Conservation (phyloP, 306 rosid genomes). For the Vicia faba region DNA sequence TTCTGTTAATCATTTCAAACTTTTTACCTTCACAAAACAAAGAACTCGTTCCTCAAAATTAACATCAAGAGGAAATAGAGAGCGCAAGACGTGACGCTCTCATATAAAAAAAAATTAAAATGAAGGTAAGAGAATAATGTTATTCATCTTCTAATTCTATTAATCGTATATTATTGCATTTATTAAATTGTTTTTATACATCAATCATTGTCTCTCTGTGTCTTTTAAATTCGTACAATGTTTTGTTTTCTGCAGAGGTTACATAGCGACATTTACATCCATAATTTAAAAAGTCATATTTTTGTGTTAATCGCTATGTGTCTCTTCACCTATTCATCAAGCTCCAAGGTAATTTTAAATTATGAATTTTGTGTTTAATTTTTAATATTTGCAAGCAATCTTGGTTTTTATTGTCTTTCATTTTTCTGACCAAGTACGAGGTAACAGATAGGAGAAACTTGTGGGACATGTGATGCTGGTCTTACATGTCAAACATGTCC, state of each 20-base stretch:
- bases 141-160: background rate
- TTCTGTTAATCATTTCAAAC: background rate
- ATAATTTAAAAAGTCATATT: conserved; percentile 38
- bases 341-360: conserved; percentile 55
- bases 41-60: background rate
- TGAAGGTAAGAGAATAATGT: background rate
- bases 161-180: background rate
- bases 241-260: conserved; percentile 46
- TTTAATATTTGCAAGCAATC: background rate
- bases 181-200: too few relatives aligned
- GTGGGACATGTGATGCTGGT: conserved; percentile 76
- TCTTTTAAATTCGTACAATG: background rate
- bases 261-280: background rate
- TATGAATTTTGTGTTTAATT: background rate
- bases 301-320: conserved; percentile 55
- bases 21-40: background rate
- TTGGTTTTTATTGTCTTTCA: background rate
- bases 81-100: too few relatives aligned
- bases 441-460: conserved; percentile 92
- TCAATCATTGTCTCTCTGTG: too few relatives aligned
- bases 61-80: too few relatives aligned
- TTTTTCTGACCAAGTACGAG: conserved; percentile 32
- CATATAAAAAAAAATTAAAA: background rate
- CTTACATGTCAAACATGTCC: conserved; percentile 70
- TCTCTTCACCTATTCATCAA: conserved; percentile 49